Evolutionary conservation across 2,329 filamentous ascomycete species (phyloP).

Genomic region (Fusarium sp.): DNA sequence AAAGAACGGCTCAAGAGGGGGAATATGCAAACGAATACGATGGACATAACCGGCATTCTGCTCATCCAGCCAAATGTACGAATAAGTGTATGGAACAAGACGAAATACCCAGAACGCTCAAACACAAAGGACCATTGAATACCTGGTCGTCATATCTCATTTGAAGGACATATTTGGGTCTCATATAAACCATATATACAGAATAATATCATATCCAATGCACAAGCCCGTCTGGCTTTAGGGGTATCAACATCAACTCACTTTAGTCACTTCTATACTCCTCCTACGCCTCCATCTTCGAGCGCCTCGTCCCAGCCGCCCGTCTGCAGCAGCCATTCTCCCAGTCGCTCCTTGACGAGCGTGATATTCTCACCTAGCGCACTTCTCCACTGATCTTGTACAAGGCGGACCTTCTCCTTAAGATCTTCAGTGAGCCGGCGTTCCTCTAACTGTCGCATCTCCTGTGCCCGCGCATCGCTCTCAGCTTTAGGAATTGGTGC

Average conservation of each 20-base stretch:
- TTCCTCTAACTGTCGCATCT: conserved; percentile 74
- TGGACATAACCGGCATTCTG: not conserved
- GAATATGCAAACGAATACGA: not conserved
- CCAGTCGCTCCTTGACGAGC: conserved; percentile 78
- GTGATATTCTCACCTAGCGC: conserved; percentile 83
- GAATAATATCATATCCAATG: conserved; percentile 35
- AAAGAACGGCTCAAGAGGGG: not conserved
- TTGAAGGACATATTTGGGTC: conserved; percentile 13
- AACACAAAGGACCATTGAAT: conserved; percentile 8
- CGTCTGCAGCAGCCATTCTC: conserved; percentile 75
- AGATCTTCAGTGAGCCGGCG: conserved; percentile 81
- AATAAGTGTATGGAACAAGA: conserved; percentile 36
- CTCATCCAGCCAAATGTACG: conserved; percentile 27
- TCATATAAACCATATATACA: conserved; percentile 36
- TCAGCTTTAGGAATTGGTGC: conserved; percentile 49
- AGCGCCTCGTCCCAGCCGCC: conserved; percentile 90
- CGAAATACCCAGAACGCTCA: conserved; percentile 27
- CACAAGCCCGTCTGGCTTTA: conserved; percentile 29
- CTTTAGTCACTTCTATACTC: conserved; percentile 49
- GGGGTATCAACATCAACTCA: conserved; percentile 47
- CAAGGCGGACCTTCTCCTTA: conserved; percentile 90
- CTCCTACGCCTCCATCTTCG: conserved; percentile 66
- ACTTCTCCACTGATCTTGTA: conserved; percentile 91
- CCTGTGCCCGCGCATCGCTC: conserved; percentile 58
- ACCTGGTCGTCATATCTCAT: conserved; percentile 36